Conservation (phyloP, 495 filamentous ascomycete genomes). For the Xylaria acuta region DNA sequence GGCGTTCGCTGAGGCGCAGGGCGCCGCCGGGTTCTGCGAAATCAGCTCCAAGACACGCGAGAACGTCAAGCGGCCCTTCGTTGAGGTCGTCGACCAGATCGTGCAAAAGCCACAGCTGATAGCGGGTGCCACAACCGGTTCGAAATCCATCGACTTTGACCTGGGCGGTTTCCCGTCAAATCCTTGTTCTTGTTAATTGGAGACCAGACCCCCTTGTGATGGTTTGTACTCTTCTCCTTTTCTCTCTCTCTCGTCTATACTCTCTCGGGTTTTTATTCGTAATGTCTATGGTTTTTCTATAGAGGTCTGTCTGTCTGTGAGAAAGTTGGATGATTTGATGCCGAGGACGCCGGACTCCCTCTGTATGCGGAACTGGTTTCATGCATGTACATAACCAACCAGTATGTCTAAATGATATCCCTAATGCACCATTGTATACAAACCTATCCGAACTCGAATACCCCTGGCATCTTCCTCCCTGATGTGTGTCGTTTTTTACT, state of each 20-base stretch:
- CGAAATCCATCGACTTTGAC: constrained; percentile 17
- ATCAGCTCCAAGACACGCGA: constrained; percentile 61
- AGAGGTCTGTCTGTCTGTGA: constrained; percentile 13
- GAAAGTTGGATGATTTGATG: constrained; percentile 21
- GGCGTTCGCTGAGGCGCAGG: constrained; percentile 56
- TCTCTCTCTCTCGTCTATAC: background rate
- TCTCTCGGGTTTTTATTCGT: background rate
- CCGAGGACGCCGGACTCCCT: constrained; percentile 26
- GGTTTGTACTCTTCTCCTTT: background rate
- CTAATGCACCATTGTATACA: constrained; percentile 26
- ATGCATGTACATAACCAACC: constrained; percentile 30
- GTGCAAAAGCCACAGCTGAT: constrained; percentile 53
- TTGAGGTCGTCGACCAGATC: constrained; percentile 61
- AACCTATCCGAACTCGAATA: constrained; percentile 15
- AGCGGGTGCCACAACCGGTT: constrained; percentile 28
- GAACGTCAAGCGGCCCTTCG: constrained; percentile 60
- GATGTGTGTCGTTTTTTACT: constrained; percentile 46
- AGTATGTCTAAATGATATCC: constrained; percentile 38
- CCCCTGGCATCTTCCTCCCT: background rate
- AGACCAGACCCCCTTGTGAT: background rate
- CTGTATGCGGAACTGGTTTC: constrained; percentile 22
- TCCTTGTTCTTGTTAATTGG: constrained; percentile 35
- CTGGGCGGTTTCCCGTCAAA: constrained; percentile 16
- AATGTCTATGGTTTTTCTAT: background rate
- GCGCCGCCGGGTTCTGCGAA: constrained; percentile 58